These are phyloP conservation scores for Penicillium sp. DNA, from an alignment of 2,329 filamentous ascomycete genomes.

Conservation along the genomic window DNA sequence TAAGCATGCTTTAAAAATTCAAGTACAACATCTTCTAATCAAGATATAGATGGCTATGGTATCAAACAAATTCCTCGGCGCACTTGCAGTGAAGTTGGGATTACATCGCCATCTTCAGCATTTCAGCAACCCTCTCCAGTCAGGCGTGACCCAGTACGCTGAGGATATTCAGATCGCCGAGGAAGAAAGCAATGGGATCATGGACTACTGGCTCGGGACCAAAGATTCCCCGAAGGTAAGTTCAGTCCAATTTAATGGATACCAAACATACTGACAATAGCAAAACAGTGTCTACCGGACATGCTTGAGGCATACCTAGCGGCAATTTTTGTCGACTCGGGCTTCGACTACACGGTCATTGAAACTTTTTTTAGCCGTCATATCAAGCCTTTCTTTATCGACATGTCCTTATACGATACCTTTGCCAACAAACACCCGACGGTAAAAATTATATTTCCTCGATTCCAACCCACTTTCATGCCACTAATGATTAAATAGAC, in stretches of 20 bases:
- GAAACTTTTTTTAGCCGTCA: constrained; percentile 74
- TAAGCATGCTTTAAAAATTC: constrained; percentile 20
- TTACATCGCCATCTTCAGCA: constrained; percentile 71
- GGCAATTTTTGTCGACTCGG: constrained; percentile 86
- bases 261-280: background rate
- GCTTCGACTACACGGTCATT: constrained; percentile 73
- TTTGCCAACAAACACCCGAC: constrained; percentile 86
- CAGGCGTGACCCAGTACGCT: constrained; percentile 52
- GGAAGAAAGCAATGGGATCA: constrained; percentile 29
- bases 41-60: constrained; percentile 83
- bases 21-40: constrained; percentile 7
- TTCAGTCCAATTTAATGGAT: background rate
- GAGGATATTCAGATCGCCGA: constrained; percentile 38
- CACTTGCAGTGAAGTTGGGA: constrained; percentile 72
- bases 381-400: constrained; percentile 74
- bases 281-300: constrained; percentile 66
- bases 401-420: constrained; percentile 84
- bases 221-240: constrained; percentile 45
- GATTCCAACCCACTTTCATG: background rate
- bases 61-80: constrained; percentile 89
- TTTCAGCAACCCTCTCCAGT: constrained; percentile 37
- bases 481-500: constrained; percentile 47
- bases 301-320: constrained; percentile 87
- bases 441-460: constrained; percentile 31
- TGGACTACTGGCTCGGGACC: constrained; percentile 46